Conservation (phyloP, 495 filamentous ascomycete species). For the Tirmania nivea region DNA sequence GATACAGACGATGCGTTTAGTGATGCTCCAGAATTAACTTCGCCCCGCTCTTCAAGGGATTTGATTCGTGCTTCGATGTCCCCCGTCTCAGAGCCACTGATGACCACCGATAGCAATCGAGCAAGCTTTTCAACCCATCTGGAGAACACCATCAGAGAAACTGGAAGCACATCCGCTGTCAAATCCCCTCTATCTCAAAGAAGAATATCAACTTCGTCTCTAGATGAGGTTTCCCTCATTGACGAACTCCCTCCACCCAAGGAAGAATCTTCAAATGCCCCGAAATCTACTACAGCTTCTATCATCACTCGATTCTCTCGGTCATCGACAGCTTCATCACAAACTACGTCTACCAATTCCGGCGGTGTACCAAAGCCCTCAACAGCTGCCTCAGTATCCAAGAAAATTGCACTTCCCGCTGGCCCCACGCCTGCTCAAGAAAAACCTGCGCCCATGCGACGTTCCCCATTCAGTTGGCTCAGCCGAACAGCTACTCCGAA, state of each 20-base stretch:
- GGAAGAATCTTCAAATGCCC: neutral
- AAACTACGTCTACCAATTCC: conserved; percentile 10
- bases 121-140: neutral
- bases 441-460: conserved; percentile 7
- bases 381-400: conserved; percentile 3
- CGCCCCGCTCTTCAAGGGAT: neutral
- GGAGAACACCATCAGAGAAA: neutral
- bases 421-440: conserved; percentile 6
- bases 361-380: neutral
- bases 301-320: conserved; percentile 19
- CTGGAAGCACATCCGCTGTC: neutral
- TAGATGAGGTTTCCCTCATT: conserved; percentile 20
- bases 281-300: conserved; percentile 5
- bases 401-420: conserved; percentile 7
- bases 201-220: conserved; percentile 17
- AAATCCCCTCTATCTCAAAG: conserved; percentile 3
- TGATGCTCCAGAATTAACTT: neutral
- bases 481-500: conserved; percentile 9
- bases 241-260: conserved; percentile 17
- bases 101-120: too few relatives aligned
- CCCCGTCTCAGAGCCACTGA: neutral
- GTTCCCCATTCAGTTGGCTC: conserved; percentile 20
- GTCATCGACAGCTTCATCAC: conserved; percentile 13
- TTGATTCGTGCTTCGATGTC: neutral
- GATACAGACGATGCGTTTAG: neutral